A percentile compares a stretch with the other conserved stretches of the same genome.
Conservation (phyloP, 2,329 filamentous ascomycete species). For the Sporothrix brunneoviolacea region DNA sequence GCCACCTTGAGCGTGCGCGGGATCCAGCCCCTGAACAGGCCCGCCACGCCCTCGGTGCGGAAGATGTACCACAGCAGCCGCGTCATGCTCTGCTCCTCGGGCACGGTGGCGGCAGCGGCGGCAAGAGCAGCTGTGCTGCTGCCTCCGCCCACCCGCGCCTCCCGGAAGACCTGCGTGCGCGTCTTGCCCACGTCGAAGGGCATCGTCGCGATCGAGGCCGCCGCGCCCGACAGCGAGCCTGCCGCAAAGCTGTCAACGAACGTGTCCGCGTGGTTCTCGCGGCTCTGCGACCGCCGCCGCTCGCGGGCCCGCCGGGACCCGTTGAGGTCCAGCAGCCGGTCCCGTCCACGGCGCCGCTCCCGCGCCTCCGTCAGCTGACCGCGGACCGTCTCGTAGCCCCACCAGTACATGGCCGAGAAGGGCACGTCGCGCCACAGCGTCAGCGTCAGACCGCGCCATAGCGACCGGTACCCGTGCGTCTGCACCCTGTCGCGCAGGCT, state of each 20-base stretch:
- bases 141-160: constrained; percentile 38
- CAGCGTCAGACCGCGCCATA: constrained; percentile 86
- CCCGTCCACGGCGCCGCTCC: constrained; percentile 40
- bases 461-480: constrained; percentile 65
- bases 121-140: constrained; percentile 20
- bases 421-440: constrained; percentile 96
- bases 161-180: constrained; percentile 74
- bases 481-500: constrained; percentile 75
- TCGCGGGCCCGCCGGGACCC: constrained; percentile 33
- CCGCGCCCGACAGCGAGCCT: constrained; percentile 73
- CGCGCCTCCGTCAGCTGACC: constrained; percentile 64
- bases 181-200: constrained; percentile 99
- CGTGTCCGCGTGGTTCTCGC: constrained; percentile 66
- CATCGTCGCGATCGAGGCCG: constrained; percentile 83
- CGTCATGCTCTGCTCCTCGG: constrained; percentile 73
- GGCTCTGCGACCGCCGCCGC: constrained; percentile 52
- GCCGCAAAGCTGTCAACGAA: constrained; percentile 86
- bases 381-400: constrained; percentile 85
- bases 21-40: constrained; percentile 87
- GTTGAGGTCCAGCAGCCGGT: constrained; percentile 24
- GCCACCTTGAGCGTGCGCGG: constrained; percentile 90
- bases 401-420: constrained; percentile 97
- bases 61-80: constrained; percentile 88
- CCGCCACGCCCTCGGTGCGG: constrained; percentile 69
- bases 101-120: constrained; percentile 36